These are phyloP conservation scores for Xylariaceae sp. DNA, from an alignment of 2,329 filamentous ascomycete genomes.

Conservation along the genomic window DNA sequence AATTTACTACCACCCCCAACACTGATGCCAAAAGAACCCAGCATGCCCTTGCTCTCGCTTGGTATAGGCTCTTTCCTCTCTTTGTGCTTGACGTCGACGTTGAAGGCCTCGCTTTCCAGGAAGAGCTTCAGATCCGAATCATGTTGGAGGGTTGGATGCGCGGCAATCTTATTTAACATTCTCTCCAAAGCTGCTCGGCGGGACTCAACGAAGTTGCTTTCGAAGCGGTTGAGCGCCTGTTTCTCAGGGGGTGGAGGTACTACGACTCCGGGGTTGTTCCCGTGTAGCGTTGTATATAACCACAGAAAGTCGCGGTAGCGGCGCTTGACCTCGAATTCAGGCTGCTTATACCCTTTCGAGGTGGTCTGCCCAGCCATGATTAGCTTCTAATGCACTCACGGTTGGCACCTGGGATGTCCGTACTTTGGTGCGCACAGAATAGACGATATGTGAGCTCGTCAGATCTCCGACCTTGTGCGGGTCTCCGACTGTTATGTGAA, in stretches of 20 bases:
- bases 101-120: slow-evolving; percentile 92
- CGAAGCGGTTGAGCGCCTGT: slow-evolving; percentile 92
- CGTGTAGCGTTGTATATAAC: slow-evolving; percentile 92
- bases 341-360: slow-evolving; percentile 89
- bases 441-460: slow-evolving; percentile 96
- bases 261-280: slow-evolving; percentile 90
- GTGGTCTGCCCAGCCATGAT: slow-evolving; percentile 58
- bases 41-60: slow-evolving; percentile 86
- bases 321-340: slow-evolving; percentile 88
- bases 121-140: slow-evolving; percentile 94
- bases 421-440: slow-evolving; percentile 91
- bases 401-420: not conserved
- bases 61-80: slow-evolving; percentile 83
- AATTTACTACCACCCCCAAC: slow-evolving; percentile 81
- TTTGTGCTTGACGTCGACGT: slow-evolving; percentile 95
- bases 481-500: slow-evolving; percentile 88
- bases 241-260: slow-evolving; percentile 96
- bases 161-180: slow-evolving; percentile 94
- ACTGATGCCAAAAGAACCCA: slow-evolving; percentile 75
- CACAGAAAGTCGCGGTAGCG: slow-evolving; percentile 96
- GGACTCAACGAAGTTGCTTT: slow-evolving; percentile 93
- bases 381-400: slow-evolving; percentile 1
- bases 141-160: slow-evolving; percentile 84
- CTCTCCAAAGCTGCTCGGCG: slow-evolving; percentile 86
- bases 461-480: slow-evolving; percentile 96